Percentiles rank a stretch among this genome's conserved stretches.
Evolutionary conservation across 1,284 basidiomycete genomes (phyloP).

Genomic region (Rhodofomes roseus): DNA sequence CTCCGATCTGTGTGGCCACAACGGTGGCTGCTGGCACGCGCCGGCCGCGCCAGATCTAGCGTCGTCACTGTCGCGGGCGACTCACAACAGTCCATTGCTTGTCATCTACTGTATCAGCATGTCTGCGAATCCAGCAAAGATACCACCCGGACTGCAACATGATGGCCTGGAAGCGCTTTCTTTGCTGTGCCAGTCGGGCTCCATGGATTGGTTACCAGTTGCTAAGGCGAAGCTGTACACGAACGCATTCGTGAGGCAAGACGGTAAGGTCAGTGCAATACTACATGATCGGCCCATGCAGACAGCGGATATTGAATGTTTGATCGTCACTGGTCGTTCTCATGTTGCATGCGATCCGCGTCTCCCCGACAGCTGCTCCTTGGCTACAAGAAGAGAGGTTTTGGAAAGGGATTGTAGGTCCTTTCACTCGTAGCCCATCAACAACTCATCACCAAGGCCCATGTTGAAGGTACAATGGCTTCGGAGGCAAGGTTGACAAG

Average conservation of each 20-base stretch:
- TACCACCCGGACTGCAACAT: neutral
- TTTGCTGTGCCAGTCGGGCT: constrained; percentile 19
- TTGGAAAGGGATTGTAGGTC: constrained; percentile 56
- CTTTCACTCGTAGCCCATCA: neutral
- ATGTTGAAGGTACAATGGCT: constrained; percentile 58
- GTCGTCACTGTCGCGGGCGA: too few relatives aligned
- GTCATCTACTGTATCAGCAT: too few relatives aligned
- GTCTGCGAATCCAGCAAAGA: too few relatives aligned
- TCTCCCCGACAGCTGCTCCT: constrained; percentile 44
- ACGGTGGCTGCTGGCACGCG: too few relatives aligned
- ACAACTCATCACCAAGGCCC: neutral
- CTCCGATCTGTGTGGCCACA: too few relatives aligned
- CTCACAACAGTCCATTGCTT: too few relatives aligned
- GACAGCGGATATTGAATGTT: neutral
- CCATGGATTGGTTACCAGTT: constrained; percentile 37
- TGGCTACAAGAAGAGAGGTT: constrained; percentile 70
- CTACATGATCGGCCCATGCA: neutral
- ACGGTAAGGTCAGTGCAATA: constrained; percentile 26
- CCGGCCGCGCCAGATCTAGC: too few relatives aligned
- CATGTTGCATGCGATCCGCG: neutral
- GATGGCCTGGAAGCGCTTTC: neutral
- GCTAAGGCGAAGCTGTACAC: constrained; percentile 47
- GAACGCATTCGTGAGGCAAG: constrained; percentile 52
- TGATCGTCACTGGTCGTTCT: too few relatives aligned
- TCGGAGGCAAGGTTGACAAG: constrained; percentile 70